Evolutionary conservation across 768 basidiomycete species (phyloP).

Genomic region (Nidularia pulvinata): DNA sequence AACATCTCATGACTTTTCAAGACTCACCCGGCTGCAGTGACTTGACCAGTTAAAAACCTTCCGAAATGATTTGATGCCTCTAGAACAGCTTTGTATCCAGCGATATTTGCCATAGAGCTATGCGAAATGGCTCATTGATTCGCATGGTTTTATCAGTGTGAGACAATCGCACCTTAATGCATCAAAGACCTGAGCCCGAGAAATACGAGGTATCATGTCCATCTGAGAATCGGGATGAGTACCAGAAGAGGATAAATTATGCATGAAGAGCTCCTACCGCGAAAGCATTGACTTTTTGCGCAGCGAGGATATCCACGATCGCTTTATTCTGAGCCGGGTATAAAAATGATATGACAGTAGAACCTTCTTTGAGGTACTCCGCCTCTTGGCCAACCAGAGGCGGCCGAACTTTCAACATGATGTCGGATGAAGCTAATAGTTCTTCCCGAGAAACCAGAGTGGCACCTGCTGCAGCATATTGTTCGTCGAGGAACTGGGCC

Average conservation of each 20-base stretch:
- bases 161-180: conserved; percentile 64
- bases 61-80: conserved; percentile 92
- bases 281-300: conserved; percentile 69
- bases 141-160: conserved; percentile 1
- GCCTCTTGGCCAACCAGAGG: conserved; percentile 67
- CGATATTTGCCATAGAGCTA: conserved; percentile 93
- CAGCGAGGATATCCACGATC: conserved; percentile 69
- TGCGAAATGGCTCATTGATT: conserved; percentile 1
- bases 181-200: conserved; percentile 89
- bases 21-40: conserved; percentile 85
- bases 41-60: conserved; percentile 88
- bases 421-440: conserved; percentile 68
- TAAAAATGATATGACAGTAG: conserved; percentile 82
- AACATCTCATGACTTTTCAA: too few relatives aligned
- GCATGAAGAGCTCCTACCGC: conserved; percentile 35
- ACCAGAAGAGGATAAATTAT: neutral
- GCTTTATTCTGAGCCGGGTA: conserved; percentile 83
- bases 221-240: conserved; percentile 35
- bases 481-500: conserved; percentile 82
- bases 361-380: conserved; percentile 63
- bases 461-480: conserved; percentile 79
- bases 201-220: conserved; percentile 93
- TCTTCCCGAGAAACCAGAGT: conserved; percentile 73
- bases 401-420: conserved; percentile 85
- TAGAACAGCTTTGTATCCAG: conserved; percentile 91